Percentiles rank a stretch among this genome's conserved stretches.
phyloP scores from a whole-genome alignment of 345 rosid genomes.

The Eucalyptus sideroxylon region DNA sequence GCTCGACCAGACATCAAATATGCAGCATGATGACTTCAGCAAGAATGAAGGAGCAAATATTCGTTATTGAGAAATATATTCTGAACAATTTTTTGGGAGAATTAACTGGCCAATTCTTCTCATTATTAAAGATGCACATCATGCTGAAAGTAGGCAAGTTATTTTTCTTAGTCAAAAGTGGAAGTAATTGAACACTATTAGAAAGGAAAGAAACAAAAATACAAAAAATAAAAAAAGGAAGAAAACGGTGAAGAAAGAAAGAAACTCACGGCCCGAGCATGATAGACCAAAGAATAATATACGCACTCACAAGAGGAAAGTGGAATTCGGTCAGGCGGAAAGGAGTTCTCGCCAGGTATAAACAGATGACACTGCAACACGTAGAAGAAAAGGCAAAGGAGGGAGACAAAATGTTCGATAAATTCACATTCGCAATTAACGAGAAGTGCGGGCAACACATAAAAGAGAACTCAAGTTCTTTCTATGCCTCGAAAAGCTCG shows the following conservation, averaged over 20 bases:
- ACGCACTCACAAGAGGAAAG: background rate
- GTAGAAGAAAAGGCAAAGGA: too few species aligned
- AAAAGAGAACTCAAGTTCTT: background rate
- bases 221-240: too few species aligned
- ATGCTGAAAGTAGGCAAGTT: background rate
- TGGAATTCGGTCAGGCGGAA: background rate
- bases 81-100: background rate
- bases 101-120: background rate
- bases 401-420: too few species aligned
- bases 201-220: background rate
- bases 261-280: background rate
- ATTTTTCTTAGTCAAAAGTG: background rate
- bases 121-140: background rate
- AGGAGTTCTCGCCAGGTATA: rapidly evolving
- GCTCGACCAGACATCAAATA: background rate
- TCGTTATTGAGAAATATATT: background rate
- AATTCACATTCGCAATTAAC: too few species aligned
- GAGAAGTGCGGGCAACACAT: too few species aligned
- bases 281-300: background rate
- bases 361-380: background rate
- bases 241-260: background rate
- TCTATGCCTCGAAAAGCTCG: too few species aligned
- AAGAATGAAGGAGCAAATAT: background rate
- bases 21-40: rapidly evolving
- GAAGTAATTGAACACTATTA: background rate